Evolutionary conservation across 768 basidiomycete species (phyloP), one percentile per base, ranked within the genome.

Genomic region (Naganishia friedmannii): DNA sequence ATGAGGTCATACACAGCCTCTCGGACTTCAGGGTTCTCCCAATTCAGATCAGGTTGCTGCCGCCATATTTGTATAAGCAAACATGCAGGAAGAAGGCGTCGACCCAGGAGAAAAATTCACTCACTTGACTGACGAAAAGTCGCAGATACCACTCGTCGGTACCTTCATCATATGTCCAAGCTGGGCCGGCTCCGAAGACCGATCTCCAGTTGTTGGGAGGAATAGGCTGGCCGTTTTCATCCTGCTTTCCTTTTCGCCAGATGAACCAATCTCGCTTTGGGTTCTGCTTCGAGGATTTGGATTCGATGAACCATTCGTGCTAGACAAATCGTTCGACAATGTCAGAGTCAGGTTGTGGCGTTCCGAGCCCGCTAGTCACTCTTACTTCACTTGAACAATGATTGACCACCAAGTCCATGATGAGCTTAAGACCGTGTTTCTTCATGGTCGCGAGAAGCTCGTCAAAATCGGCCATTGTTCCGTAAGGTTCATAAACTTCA

Each of bases 401-500:
- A 77, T 90, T 90, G 10, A 88, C 87, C 31, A 90, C 90, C 1
- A 91, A 84, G 75, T 91, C 89, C 87, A 89, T 89, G 81, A 90
- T 85, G 23, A 90, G 83, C 74, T 89, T 89, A 86, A 91, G 88
- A 0, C 87, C 88, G 45, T 86, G 82, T 29, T 85, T 77, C 71
- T 90, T 88, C 17, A 86, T 82, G 2, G 66, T 74, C 34, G 75
- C 70, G 57, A 79, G 69, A 21, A 83, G 53, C 17, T 67, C 65
- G 12, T 63, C 57, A 19, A 45, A 60, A 39, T 66, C 70, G 2
- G 51, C 54, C 48, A 66, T 57, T 7, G 65, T 70, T 28, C 65
- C 65, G 77, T 88, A 90, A 66, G 85, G 81, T 26, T 85, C 84
- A 81, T 89, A 86, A 72, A 89, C 86, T 63, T 84, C 82, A 13